A percentile compares a stretch with the other conserved stretches of the same genome.
These are phyloP conservation scores for Hypericum perforatum DNA, from an alignment of 345 rosid genomes.

Conservation along the genomic window DNA sequence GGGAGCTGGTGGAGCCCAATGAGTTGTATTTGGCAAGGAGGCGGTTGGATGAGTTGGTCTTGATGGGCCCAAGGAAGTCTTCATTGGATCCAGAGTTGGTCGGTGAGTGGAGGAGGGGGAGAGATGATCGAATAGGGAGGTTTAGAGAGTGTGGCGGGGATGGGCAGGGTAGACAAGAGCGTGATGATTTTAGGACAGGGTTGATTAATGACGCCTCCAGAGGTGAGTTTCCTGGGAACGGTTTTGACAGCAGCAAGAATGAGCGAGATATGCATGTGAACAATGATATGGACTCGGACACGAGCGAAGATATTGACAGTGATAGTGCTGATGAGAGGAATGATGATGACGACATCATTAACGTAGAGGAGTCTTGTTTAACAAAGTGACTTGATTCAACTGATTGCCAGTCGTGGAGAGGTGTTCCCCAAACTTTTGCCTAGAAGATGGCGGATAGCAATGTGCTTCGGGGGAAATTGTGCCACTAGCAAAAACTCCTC, in stretches of 20 bases:
- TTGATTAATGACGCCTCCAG: no score
- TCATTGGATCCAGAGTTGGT: slow-evolving; percentile 58
- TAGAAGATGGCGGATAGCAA: no score
- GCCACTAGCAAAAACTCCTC: no score
- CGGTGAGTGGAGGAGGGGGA: slow-evolving; percentile 39
- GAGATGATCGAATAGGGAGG: slow-evolving; percentile 24
- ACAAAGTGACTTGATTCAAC: slow-evolving; percentile 3
- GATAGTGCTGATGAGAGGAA: slow-evolving; percentile 16
- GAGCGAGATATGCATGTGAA: slow-evolving; percentile 1
- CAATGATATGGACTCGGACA: slow-evolving; percentile 12
- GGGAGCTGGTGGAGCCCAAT: slow-evolving; percentile 73
- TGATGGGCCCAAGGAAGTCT: slow-evolving; percentile 64
- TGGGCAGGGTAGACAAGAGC: slow-evolving; percentile 55
- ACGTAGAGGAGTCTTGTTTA: slow-evolving; percentile 12
- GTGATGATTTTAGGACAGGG: slow-evolving; percentile 5
- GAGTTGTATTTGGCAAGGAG: slow-evolving; percentile 75
- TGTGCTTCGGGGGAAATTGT: no score
- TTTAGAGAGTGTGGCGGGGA: slow-evolving; percentile 54
- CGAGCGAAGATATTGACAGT: slow-evolving; percentile 18
- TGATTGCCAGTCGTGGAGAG: background rate
- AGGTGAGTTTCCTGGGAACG: no score
- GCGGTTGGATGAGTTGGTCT: slow-evolving; percentile 65
- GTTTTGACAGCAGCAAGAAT: no score
- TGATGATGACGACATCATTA: slow-evolving; percentile 13
- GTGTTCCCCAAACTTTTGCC: no score